Evolutionary conservation across 2,329 filamentous ascomycete species (phyloP), one percentile per base, ranked within the genome.

Genomic region (Dendryphion nanum): DNA sequence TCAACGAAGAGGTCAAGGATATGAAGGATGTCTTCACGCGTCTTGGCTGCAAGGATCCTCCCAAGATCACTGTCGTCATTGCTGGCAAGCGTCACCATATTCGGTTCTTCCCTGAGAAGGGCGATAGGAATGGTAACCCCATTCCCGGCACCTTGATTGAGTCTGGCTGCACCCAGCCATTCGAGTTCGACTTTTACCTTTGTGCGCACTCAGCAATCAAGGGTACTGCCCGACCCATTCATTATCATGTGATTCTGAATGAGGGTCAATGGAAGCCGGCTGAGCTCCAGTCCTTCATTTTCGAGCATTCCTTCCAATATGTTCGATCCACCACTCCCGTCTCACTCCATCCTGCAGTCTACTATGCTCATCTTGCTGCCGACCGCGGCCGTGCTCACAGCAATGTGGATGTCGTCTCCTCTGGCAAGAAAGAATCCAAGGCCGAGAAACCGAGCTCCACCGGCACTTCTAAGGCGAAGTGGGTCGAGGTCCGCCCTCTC

Each of bases 11-110:
- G 59, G 77, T 97, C 0, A 60, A 64, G 0, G 77, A 84, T 47
- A 83, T 97, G 67, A 86, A 84, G 66, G 62, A 71, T 0, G 69
- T 72, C 18, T 77, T 89, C 50, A 51, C 55, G 20, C 62, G 73
- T 5, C 51, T 61, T 3, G 62, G 63, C 14, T 59, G 63, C 28
- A 65, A 63, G 36, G 30, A 42, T 5, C 16, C 55, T 14, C 77
- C 86, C 3, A 86, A 86, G 60, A 83, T 96, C 55, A 89, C 89
- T 0, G 89, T 95, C 8, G 80, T 95, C 28, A 78, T 97, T 31
- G 90, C 87, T 1, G 90, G 87, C 1, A 98, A 98, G 76, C 85
- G 93, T 3, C 93, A 98, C 51, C 91, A 96, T 56, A 82, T 95
- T 37, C 86, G 93, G 13, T 89, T 95, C 63, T 97, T 97, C 71